Evolutionary conservation across 495 filamentous ascomycete genomes (phyloP).

Genomic region (Aspergillus sclerotioniger): DNA sequence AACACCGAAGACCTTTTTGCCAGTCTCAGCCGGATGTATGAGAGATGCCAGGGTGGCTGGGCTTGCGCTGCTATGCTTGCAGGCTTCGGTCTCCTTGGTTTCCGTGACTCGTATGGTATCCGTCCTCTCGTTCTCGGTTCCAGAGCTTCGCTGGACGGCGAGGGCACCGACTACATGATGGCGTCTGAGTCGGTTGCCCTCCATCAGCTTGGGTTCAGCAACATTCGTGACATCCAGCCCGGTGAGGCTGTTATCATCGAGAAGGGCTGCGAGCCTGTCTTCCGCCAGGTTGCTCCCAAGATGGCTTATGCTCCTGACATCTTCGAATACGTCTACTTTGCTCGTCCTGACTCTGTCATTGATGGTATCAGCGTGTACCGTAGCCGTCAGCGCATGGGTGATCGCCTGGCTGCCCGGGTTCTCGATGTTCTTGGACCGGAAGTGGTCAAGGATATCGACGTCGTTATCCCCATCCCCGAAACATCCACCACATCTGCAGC

Average conservation of each 20-base stretch:
- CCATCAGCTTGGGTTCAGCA: conserved; percentile 77
- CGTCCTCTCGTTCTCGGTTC: conserved; percentile 83
- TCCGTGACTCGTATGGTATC: conserved; percentile 87
- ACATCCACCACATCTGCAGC: conserved; percentile 84
- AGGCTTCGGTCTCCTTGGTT: conserved; percentile 84
- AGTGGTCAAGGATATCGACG: conserved; percentile 79
- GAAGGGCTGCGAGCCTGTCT: conserved; percentile 71
- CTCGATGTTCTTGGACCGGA: conserved; percentile 69
- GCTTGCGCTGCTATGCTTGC: conserved; percentile 91
- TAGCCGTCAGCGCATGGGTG: conserved; percentile 89
- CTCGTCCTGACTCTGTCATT: conserved; percentile 84
- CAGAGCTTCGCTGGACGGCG: conserved; percentile 61
- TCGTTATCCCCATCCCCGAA: conserved; percentile 86
- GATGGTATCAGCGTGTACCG: conserved; percentile 91
- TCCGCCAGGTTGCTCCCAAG: conserved; percentile 71
- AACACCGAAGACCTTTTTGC: conserved; percentile 89
- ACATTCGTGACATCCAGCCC: conserved; percentile 81
- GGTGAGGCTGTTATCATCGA: conserved; percentile 93
- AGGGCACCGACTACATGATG: conserved; percentile 91
- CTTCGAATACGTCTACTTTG: conserved; percentile 79
- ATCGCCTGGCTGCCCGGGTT: conserved; percentile 79
- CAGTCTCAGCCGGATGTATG: conserved; percentile 70
- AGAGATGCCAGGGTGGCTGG: conserved; percentile 79
- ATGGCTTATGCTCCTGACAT: conserved; percentile 86
- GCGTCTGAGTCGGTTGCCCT: conserved; percentile 95